A percentile compares a stretch with the other conserved stretches of the same genome.
These are phyloP conservation scores for Fusarium buxicola DNA, from an alignment of 2,329 filamentous ascomycete genomes.

Conservation along the genomic window DNA sequence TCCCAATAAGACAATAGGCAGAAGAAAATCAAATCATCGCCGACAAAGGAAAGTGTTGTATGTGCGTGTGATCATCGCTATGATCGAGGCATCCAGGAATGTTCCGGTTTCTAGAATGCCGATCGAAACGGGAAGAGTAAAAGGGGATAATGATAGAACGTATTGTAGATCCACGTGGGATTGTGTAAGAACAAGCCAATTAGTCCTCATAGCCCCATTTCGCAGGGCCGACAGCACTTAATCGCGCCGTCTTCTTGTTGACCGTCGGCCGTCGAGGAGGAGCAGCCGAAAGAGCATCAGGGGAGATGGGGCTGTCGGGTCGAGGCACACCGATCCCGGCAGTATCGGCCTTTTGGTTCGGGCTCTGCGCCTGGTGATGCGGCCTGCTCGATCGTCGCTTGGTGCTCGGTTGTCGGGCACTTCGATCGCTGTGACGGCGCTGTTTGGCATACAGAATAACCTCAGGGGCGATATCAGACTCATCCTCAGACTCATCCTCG, in stretches of 20 bases:
- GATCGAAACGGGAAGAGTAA: slow-evolving; percentile 21
- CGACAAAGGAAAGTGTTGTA: slow-evolving; percentile 43
- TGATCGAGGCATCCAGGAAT: slow-evolving; percentile 42
- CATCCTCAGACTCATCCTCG: slow-evolving; percentile 43
- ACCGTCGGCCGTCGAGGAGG: slow-evolving; percentile 43
- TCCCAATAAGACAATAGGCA: slow-evolving; percentile 22
- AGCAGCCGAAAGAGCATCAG: slow-evolving; percentile 46
- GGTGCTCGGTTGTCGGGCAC: slow-evolving; percentile 16
- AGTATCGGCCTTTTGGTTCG: slow-evolving; percentile 9
- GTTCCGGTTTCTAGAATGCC: slow-evolving; percentile 31
- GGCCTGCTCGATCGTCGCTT: slow-evolving; percentile 30
- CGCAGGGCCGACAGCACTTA: slow-evolving; percentile 49
- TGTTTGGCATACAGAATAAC: slow-evolving; percentile 31
- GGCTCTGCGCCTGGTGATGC: slow-evolving; percentile 4
- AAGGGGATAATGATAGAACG: slow-evolving; percentile 22
- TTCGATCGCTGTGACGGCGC: slow-evolving; percentile 21
- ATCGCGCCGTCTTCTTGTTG: slow-evolving; percentile 56
- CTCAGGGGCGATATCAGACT: slow-evolving; percentile 32
- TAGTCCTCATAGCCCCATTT: slow-evolving; percentile 42
- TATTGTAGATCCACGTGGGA: slow-evolving; percentile 18
- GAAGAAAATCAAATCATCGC: slow-evolving; percentile 34
- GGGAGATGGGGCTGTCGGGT: slow-evolving; percentile 57
- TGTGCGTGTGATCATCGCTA: slow-evolving; percentile 30
- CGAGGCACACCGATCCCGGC: slow-evolving; percentile 50
- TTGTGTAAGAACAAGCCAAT: slow-evolving; percentile 1